A percentile compares a stretch with the other conserved stretches of the same genome.
These are phyloP conservation scores for Rhizopus arrhizus DNA, from an alignment of 371 early-diverging fungal species.

Conservation along the genomic window DNA sequence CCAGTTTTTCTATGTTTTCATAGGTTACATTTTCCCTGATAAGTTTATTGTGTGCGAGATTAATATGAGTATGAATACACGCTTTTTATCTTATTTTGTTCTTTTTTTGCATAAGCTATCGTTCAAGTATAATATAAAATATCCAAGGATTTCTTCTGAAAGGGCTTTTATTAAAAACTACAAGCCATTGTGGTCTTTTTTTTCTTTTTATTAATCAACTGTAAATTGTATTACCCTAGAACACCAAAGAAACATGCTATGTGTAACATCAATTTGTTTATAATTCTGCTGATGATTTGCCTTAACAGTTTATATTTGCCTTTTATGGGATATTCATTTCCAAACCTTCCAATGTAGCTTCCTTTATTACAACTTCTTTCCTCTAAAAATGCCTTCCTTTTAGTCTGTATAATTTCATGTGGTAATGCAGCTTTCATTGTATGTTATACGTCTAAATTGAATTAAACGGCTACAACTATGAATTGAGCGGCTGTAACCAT, in stretches of 20 bases:
- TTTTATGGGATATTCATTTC: neutral
- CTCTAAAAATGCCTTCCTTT: too few species aligned
- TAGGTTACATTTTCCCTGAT: neutral
- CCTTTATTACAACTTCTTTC: too few species aligned
- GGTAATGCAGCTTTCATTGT: too few species aligned
- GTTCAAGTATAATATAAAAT: too few species aligned
- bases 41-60: too few species aligned
- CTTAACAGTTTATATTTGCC: slow-evolving; percentile 2
- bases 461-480: too few species aligned
- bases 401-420: too few species aligned
- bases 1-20: neutral
- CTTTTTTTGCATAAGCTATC: neutral
- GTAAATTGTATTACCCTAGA: neutral
- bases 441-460: too few species aligned
- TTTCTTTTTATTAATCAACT: neutral
- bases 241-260: neutral
- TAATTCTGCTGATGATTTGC: neutral
- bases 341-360: too few species aligned
- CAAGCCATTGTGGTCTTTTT: neutral
- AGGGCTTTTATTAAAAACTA: neutral
- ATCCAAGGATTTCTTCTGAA: too few species aligned
- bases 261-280: neutral
- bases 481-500: too few species aligned
- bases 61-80: too few species aligned
- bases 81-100: neutral